Base-by-base conservation (phyloP, 805 yeast species). In the Candida chauliodis region DNA sequence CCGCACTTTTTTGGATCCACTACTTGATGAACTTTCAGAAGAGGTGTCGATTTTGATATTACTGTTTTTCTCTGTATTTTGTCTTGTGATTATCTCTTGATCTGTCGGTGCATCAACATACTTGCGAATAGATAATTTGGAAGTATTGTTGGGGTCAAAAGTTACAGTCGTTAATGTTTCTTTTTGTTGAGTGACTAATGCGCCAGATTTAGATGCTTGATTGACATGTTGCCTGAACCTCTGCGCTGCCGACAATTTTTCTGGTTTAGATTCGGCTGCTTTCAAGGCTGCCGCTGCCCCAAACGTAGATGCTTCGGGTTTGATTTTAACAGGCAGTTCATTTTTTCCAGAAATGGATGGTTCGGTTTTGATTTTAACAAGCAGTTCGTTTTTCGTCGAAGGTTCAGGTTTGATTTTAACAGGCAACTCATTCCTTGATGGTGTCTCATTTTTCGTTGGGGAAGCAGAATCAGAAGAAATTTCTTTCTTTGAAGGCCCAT, bases 1-100 rank as follows among this genome's bases (percentile, higher is more conserved):
- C 22, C 81, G 51, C 8, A 76, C 81, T 44, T 61, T 73, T 44
- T 73, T 75, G 2, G 45, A 40, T 11, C 37, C 24, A 5, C 52
- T 44, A 9, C 48, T 41, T 3, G 25, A 15, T 5, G 29, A 16
- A 7, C 26, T 10, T 34, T 41, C 20, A 8, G 34, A 21, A 19
- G 40, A 28, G 16, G 20, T 36, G 21, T 19, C 31, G 8, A 29
- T 16, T 5, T 52, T 37, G 3, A 49, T 32, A 8, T 47, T 52
- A 36, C 65, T 62, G 40, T 66, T 66, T 15, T 58, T 48, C 38
- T 53, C 49, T 8, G 65, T 59, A 37, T 61, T 61, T 30, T 53
- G 30, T 18, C 53, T 50, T 2, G 66, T 59, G 4, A 58, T 53
- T 37, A 49, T 50, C 30, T 47, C 60, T 30, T 61, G 40, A 11